Evolutionary conservation across 768 basidiomycete species (phyloP).

Genomic region (Mycena olivaceomarginata): DNA sequence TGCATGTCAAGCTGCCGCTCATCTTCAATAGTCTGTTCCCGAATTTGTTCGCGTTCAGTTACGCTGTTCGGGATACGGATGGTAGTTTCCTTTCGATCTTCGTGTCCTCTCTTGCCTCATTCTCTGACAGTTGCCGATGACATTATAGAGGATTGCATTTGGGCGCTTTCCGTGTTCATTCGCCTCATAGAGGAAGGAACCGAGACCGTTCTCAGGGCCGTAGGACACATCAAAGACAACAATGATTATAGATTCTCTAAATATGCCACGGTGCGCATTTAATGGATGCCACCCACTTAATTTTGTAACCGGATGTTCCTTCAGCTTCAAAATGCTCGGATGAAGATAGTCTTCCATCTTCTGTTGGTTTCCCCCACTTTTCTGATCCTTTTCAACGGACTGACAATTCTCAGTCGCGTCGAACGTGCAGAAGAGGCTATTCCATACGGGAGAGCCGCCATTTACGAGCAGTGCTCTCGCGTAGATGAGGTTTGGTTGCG

Average conservation of each 20-base stretch:
- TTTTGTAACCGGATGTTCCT: background rate
- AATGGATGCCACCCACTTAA: too few species aligned
- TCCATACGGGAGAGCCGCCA: constrained; percentile 27
- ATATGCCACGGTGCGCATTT: background rate
- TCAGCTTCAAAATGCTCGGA: constrained; percentile 29
- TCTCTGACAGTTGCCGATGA: constrained; percentile 42
- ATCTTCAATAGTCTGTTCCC: constrained; percentile 25
- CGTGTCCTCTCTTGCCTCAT: background rate
- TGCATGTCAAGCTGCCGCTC: constrained; percentile 17
- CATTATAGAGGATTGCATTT: constrained; percentile 44
- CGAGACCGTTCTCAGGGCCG: constrained; percentile 41
- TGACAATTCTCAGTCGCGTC: background rate
- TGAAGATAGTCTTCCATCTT: constrained; percentile 6
- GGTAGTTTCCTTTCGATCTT: constrained; percentile 23
- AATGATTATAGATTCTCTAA: constrained; percentile 1
- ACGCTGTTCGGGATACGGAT: constrained; percentile 41
- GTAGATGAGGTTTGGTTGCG: constrained; percentile 18
- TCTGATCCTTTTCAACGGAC: background rate
- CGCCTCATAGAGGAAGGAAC: constrained; percentile 44
- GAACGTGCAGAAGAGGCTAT: constrained; percentile 27
- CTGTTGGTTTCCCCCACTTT: background rate
- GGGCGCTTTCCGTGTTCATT: constrained; percentile 46
- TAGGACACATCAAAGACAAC: constrained; percentile 41
- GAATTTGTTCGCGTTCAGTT: constrained; percentile 46
- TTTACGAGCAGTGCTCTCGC: constrained; percentile 23